Evolutionary conservation across 805 yeast species (phyloP).

Genomic region (Cyberlindnera euphorbiiphila): DNA sequence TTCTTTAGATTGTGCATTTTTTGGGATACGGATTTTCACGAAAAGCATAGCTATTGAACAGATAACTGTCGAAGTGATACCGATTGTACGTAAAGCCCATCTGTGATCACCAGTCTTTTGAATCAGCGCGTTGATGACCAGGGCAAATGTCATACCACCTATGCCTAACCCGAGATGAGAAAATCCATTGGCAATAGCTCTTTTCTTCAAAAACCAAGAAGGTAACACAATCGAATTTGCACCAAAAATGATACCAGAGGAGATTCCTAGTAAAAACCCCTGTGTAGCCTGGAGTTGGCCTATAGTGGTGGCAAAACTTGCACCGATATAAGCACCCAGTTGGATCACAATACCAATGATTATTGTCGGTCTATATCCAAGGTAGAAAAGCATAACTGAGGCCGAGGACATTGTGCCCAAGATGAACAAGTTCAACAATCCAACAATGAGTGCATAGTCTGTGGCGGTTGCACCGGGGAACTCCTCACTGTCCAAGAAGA

Average conservation of each 20-base stretch:
- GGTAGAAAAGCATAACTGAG: conserved; percentile 37
- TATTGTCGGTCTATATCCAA: conserved; percentile 40
- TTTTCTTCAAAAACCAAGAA: conserved; percentile 48
- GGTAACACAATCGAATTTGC: conserved; percentile 49
- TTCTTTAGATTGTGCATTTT: conserved; percentile 20
- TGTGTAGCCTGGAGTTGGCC: conserved; percentile 52
- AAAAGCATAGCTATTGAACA: conserved; percentile 39
- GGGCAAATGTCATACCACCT: conserved; percentile 45
- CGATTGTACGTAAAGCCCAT: conserved; percentile 46
- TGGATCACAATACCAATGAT: conserved; percentile 40
- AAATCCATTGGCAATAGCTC: conserved; percentile 48
- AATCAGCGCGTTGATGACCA: conserved; percentile 40
- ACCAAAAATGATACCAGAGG: conserved; percentile 47
- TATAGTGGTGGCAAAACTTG: conserved; percentile 46
- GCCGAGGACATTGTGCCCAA: conserved; percentile 49
- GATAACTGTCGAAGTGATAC: conserved; percentile 36
- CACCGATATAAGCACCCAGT: conserved; percentile 45
- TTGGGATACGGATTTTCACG: conserved; percentile 42
- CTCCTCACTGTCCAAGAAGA: conserved; percentile 37
- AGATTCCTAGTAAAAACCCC: conserved; percentile 47
- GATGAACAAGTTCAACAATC: conserved; percentile 47
- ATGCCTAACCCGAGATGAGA: conserved; percentile 49
- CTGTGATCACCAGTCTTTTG: conserved; percentile 37
- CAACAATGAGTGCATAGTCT: conserved; percentile 55
- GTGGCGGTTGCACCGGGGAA: conserved; percentile 49